Percentiles rank a stretch among this genome's conserved stretches.
Conservation (phyloP, 352 stramenopile species). For the Heterotrichella gracilis region DNA sequence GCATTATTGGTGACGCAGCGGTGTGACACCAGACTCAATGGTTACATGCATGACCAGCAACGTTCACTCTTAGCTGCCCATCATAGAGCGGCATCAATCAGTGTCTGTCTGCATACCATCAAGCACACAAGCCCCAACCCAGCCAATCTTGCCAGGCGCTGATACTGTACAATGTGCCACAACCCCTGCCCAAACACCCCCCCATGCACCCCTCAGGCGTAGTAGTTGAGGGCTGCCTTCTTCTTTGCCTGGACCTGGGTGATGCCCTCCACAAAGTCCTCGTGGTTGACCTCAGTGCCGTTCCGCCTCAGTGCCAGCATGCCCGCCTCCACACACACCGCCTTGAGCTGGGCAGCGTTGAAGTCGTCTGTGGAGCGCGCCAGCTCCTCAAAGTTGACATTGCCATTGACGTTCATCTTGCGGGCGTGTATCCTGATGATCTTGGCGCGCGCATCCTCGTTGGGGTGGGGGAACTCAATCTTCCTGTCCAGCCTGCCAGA, state of each 20-base stretch:
- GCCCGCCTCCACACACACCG: conserved; percentile 86
- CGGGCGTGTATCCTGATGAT: conserved; percentile 83
- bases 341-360: conserved; percentile 85
- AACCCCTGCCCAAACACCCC: too few species aligned
- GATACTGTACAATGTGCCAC: too few species aligned
- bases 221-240: conserved; percentile 12
- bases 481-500: conserved; percentile 55
- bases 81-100: too few species aligned
- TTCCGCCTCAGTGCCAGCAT: conserved; percentile 80
- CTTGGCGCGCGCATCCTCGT: conserved; percentile 62
- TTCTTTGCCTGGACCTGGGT: conserved; percentile 37
- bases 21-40: too few species aligned
- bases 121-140: too few species aligned
- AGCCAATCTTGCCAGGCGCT: too few species aligned
- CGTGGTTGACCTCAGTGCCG: conserved; percentile 68
- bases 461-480: conserved; percentile 86
- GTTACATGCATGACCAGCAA: too few species aligned
- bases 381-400: conserved; percentile 89
- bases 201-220: conserved; percentile 12
- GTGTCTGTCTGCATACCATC: too few species aligned
- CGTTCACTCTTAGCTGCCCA: too few species aligned
- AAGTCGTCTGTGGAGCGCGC: conserved; percentile 87
- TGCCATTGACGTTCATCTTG: conserved; percentile 71
- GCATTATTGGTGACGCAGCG: too few species aligned
- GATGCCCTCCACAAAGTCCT: conserved; percentile 98